Evolutionary conservation across 805 yeast genomes (phyloP), one percentile per base, ranked within the genome.

Genomic region (Wickerhamiella occidentalis): DNA sequence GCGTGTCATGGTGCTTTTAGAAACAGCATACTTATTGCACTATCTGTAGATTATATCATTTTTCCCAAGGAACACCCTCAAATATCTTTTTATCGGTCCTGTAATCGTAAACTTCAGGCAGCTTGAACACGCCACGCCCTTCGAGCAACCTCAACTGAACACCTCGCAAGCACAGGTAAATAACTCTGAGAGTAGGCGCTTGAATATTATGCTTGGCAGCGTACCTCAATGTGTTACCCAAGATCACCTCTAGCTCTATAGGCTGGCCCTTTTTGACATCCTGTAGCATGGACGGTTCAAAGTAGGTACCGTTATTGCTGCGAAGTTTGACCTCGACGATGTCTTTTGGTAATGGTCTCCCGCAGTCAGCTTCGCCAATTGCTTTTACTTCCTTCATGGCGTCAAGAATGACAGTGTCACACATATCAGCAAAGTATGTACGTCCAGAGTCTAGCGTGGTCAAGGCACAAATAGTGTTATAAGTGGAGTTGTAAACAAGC

Each of bases 271-370:
- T 79, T 46, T 75, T 66, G 18, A 73, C 72, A 58, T 82, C 92
- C 9, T 80, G 81, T 52, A 74, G 66, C 90, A 82, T 82, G 3
- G 87, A 80, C 2, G 90, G 90, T 47, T 72, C 70, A 61, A 75
- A 82, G 64, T 72, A 75, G 33, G 67, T 69, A 9, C 77, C 77
- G 51, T 72, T 82, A 58, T 80, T 83, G 18, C 77, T 69, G 54
- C 77, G 78, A 33, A 77, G 61, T 68, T 78, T 74, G 43, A 58
- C 52, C 25, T 75, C 68, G 52, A 75, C 75, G 17, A 71, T 62
- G 15, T 65, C 74, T 19, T 63, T 70, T 1, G 78, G 77, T 26
- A 83, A 58, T 2, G 67, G 69, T 33, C 74, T 72, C 17, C 38
- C 29, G 22, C 56, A 48, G 51, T 80, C 88, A 8, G 84, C 76